Conservation (phyloP, 306 rosid genomes). For the Cicer cuneatum region DNA sequence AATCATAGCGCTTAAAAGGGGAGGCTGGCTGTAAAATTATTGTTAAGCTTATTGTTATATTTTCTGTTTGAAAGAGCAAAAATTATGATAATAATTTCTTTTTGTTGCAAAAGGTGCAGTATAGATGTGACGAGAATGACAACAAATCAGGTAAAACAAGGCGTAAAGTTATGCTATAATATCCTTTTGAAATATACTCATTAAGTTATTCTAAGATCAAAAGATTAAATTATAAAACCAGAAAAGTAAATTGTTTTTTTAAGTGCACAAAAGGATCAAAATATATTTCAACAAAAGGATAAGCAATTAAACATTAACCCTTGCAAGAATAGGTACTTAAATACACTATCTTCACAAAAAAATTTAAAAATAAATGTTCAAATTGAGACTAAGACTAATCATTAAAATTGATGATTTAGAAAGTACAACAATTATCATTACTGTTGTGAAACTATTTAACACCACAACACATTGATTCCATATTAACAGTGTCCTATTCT, state of each 20-base stretch:
- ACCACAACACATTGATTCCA: conserved; percentile 3
- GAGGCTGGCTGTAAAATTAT: conserved; percentile 87
- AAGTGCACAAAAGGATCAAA: neutral
- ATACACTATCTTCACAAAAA: neutral
- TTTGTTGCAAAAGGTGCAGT: conserved; percentile 4
- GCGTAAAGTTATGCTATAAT: conserved; percentile 12
- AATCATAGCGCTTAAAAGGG: conserved; percentile 90
- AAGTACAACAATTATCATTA: neutral
- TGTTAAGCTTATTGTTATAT: conserved; percentile 25
- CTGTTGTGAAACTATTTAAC: neutral
- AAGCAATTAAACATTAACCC: neutral
- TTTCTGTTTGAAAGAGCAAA: conserved; percentile 24
- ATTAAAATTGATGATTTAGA: neutral
- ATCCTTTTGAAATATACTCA: conserved; percentile 5
- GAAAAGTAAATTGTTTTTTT: neutral
- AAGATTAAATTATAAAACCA: conserved; percentile 19
- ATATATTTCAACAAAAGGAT: conserved; percentile 24
- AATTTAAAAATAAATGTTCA: neutral
- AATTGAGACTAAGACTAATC: conserved; percentile 13
- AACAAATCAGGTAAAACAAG: neutral
- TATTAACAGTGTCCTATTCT: neutral
- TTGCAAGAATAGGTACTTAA: conserved; percentile 1
- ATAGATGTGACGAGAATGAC: conserved; percentile 15
- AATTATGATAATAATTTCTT: conserved; percentile 1
- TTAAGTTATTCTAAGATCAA: conserved; percentile 18